These are phyloP conservation scores for Tuber magnatum DNA, from an alignment of 495 filamentous ascomycete genomes.

Conservation along the genomic window DNA sequence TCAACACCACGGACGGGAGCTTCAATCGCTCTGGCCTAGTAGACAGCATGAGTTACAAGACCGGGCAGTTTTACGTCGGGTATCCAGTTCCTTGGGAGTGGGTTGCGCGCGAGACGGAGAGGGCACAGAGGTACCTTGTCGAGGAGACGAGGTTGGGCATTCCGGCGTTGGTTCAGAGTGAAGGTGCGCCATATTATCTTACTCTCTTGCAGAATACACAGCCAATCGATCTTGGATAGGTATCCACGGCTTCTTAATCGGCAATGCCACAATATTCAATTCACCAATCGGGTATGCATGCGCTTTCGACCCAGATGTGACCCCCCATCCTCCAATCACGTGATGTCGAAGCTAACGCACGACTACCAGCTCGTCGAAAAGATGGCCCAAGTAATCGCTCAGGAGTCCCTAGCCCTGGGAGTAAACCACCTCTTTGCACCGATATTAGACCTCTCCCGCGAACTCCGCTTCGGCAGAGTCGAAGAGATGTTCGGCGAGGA, in stretches of 20 bases:
- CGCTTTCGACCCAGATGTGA: constrained; percentile 52
- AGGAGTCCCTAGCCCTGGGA: constrained; percentile 57
- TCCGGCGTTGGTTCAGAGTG: constrained; percentile 62
- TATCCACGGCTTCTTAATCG: constrained; percentile 62
- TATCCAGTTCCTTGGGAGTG: constrained; percentile 57
- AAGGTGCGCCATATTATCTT: constrained; percentile 43
- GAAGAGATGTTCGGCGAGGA: constrained; percentile 66
- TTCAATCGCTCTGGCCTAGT: constrained; percentile 60
- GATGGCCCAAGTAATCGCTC: constrained; percentile 56
- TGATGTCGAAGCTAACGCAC: constrained; percentile 16
- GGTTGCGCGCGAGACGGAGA: constrained; percentile 51
- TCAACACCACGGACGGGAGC: constrained; percentile 51
- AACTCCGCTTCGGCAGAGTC: constrained; percentile 61
- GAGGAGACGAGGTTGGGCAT: constrained; percentile 60
- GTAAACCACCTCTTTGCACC: constrained; percentile 64
- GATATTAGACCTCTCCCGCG: constrained; percentile 59
- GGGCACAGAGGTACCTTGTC: constrained; percentile 55
- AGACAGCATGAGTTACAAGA: constrained; percentile 56
- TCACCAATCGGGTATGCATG: constrained; percentile 63
- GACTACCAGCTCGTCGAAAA: constrained; percentile 47
- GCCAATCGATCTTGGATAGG: constrained; percentile 32
- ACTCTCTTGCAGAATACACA: neutral
- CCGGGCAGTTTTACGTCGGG: constrained; percentile 63
- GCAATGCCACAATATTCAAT: constrained; percentile 69
- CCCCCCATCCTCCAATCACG: constrained; percentile 1